phyloP scores from a whole-genome alignment of 202 grass and related monocot genomes.

The Hordeum pubiflorum region DNA sequence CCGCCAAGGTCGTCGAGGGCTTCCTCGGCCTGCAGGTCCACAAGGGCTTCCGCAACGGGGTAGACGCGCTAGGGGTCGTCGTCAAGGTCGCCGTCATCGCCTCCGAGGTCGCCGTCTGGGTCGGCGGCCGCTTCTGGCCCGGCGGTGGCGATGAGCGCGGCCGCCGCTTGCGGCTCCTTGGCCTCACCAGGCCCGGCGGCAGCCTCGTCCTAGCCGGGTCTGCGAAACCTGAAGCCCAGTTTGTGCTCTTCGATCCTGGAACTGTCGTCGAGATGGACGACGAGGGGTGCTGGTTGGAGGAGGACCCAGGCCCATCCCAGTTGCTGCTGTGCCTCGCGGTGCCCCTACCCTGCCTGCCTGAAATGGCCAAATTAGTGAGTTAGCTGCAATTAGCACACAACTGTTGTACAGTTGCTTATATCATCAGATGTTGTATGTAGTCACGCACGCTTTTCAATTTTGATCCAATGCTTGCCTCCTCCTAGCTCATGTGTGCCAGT shows the following conservation, averaged over 20 bases:
- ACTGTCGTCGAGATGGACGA: slow-evolving; percentile 20
- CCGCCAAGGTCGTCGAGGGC: slow-evolving; percentile 66
- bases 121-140: slow-evolving; percentile 25
- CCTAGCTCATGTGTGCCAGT: background rate
- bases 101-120: slow-evolving; percentile 50
- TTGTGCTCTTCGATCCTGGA: background rate
- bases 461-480: background rate
- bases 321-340: slow-evolving; percentile 60
- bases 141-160: background rate
- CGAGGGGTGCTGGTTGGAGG: background rate
- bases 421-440: background rate
- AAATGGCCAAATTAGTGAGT: slow-evolving; percentile 28
- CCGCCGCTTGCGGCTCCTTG: background rate
- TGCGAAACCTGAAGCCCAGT: background rate
- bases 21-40: slow-evolving; percentile 80
- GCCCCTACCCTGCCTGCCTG: slow-evolving; percentile 17
- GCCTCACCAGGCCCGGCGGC: background rate
- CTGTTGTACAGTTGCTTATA: slow-evolving; percentile 28
- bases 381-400: background rate
- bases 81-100: slow-evolving; percentile 58
- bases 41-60: slow-evolving; percentile 48
- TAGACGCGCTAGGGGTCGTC: slow-evolving; percentile 45
- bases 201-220: background rate
- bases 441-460: background rate
- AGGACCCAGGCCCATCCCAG: background rate